Conservation (phyloP, 2,329 filamentous ascomycete genomes). For the Curvularia eragrostidis region DNA sequence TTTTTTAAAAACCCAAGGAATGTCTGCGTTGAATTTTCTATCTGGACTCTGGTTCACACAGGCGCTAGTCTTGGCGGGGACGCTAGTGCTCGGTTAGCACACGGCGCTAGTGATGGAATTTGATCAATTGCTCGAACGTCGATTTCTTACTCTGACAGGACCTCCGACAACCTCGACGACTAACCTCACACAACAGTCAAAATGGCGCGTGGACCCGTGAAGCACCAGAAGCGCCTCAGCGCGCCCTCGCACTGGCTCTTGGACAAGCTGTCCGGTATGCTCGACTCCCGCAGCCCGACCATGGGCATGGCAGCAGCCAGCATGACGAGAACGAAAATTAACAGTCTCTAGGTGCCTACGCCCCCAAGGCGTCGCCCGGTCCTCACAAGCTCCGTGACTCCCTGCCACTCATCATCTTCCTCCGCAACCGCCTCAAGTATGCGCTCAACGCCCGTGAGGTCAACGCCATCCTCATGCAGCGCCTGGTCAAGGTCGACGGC, state of each 20-base stretch:
- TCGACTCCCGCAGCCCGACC: constrained; percentile 56
- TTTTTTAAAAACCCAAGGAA: too few relatives aligned
- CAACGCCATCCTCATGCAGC: constrained; percentile 98
- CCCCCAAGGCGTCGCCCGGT: constrained; percentile 75
- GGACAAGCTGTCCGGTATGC: constrained; percentile 91
- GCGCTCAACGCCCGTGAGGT: constrained; percentile 98
- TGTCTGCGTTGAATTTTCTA: too few relatives aligned
- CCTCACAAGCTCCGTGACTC: constrained; percentile 99
- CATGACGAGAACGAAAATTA: constrained; percentile 17
- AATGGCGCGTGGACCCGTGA: constrained; percentile 80
- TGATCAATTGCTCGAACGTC: constrained; percentile 8
- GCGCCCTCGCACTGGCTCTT: constrained; percentile 99
- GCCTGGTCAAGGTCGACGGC: constrained; percentile 98
- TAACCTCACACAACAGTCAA: constrained; percentile 55
- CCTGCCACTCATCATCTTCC: constrained; percentile 96
- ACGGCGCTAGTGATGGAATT: constrained; percentile 21
- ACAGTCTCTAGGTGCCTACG: constrained; percentile 57
- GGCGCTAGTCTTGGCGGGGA: background rate
- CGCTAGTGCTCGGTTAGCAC: constrained; percentile 18
- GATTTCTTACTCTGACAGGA: constrained; percentile 32
- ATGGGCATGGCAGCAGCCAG: constrained; percentile 3
- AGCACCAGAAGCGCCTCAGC: constrained; percentile 99
- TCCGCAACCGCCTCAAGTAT: constrained; percentile 88
- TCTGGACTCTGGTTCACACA: too few relatives aligned
- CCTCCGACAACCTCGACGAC: constrained; percentile 44